Evolutionary conservation across 805 yeast species (phyloP), one percentile per base, ranked within the genome.

Genomic region (Lipomyces kockii): DNA sequence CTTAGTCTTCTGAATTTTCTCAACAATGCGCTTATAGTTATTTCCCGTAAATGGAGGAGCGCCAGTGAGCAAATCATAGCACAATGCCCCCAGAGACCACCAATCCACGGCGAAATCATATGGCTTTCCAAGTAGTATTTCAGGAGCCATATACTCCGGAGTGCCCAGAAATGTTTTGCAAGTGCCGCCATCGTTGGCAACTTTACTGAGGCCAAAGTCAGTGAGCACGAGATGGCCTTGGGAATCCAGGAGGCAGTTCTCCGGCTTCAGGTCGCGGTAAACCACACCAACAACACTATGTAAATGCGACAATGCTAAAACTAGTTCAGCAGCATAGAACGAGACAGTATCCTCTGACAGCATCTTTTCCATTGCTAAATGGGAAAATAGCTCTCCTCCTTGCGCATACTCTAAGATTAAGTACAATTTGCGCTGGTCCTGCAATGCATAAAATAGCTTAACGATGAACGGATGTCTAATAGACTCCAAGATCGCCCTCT

Each of bases 91-190:
- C 43, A 92, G 79, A 0, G 97, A 91, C 92, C 97, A 92, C 90
- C 97, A 91, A 77, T 92, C 97, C 60, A 92, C 95, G 39, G 87
- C 83, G 63, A 86, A 88, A 73, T 89, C 92, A 77, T 92, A 92
- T 20, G 87, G 85, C 72, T 87, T 84, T 27, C 97, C 97, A 66
- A 84, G 85, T 34, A 92, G 80, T 39, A 92, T 89, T 76, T 92
- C 97, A 2, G 97, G 97, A 0, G 97, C 97, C 87, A 92, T 89
- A 73, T 89, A 89, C 75, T 89, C 92, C 0, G 92, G 91, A 0
- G 95, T 89, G 0, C 95, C 95, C 61, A 87, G 85, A 71, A 89
- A 78, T 12, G 90, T 85, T 49, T 79, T 84, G 75, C 87, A 85
- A 67, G 82, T 78, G 49, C 80, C 79, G 9, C 77, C 81, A 43